Percentiles rank a stretch among this genome's conserved stretches.
These are phyloP conservation scores for Knoxia roxburghii DNA, from an alignment of 257 asterid species.

Conservation along the genomic window DNA sequence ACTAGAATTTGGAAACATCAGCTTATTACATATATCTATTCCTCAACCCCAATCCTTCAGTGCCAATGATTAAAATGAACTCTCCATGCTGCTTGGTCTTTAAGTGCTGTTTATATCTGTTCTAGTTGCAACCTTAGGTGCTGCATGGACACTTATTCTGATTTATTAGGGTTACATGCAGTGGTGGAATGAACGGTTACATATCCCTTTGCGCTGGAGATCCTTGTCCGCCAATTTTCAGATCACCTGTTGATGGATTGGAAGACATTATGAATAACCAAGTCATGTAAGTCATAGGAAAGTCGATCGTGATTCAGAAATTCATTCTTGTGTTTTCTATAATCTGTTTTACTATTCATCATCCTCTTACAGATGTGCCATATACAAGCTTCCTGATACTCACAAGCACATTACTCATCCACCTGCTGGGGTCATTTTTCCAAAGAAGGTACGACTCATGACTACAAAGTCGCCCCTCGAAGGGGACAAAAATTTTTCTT, in stretches of 20 bases:
- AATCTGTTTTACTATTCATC: not conserved
- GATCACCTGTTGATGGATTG: slow-evolving; percentile 82
- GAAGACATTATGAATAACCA: slow-evolving; percentile 89
- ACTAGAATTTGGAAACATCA: not conserved
- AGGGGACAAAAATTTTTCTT: not conserved
- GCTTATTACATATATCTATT: not conserved
- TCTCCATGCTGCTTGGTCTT: slow-evolving; percentile 1
- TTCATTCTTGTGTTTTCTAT: not conserved
- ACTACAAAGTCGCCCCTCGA: not conserved
- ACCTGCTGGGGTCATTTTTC: slow-evolving; percentile 71
- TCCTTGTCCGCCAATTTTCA: slow-evolving; percentile 92
- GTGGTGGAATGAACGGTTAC: slow-evolving; percentile 98
- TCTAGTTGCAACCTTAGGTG: slow-evolving; percentile 18
- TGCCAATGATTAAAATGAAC: not conserved
- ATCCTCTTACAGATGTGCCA: slow-evolving; percentile 59
- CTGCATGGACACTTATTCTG: slow-evolving; percentile 25
- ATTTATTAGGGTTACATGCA: slow-evolving; percentile 44
- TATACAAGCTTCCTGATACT: slow-evolving; percentile 74
- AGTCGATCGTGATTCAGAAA: not conserved
- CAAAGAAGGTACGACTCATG: slow-evolving; percentile 50
- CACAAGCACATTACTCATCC: slow-evolving; percentile 84
- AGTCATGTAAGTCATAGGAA: slow-evolving; percentile 69
- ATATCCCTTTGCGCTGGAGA: slow-evolving; percentile 86
- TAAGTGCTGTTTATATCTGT: not conserved
- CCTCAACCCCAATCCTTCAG: too few relatives aligned